Percentiles rank a stretch among this genome's conserved stretches.
phyloP scores from a whole-genome alignment of 345 rosid genomes.

The Chamaenerion angustifolium region DNA sequence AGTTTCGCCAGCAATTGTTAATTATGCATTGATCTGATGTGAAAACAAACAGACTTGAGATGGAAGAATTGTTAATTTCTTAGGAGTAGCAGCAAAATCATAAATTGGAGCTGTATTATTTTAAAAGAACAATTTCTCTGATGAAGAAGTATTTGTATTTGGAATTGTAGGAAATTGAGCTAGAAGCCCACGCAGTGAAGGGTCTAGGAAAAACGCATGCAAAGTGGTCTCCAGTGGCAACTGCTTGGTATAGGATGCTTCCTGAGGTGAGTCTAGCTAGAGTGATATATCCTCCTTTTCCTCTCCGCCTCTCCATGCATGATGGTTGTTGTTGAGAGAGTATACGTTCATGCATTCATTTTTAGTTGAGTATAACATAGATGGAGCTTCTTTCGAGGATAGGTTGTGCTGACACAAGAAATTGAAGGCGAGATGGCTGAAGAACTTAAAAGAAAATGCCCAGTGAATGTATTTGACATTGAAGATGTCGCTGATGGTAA shows the following conservation, averaged over 20 bases:
- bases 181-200: constrained; percentile 92
- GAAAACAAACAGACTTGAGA: too few relatives aligned
- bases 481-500: constrained; percentile 86
- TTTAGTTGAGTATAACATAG: too few relatives aligned
- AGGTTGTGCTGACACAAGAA: constrained; percentile 58
- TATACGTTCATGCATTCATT: too few relatives aligned
- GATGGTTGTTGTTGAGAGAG: too few relatives aligned
- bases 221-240: constrained; percentile 96
- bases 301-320: too few relatives aligned
- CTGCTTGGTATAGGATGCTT: constrained; percentile 95
- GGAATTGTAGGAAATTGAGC: constrained; percentile 64
- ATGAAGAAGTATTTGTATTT: background rate
- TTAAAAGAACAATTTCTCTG: background rate
- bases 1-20: too few relatives aligned
- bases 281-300: constrained; percentile 3
- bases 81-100: too few relatives aligned
- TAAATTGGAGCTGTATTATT: background rate
- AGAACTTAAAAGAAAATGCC: constrained; percentile 53
- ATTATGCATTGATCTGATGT: too few relatives aligned
- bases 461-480: constrained; percentile 72
- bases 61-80: too few relatives aligned
- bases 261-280: constrained; percentile 46
- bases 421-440: constrained; percentile 51
- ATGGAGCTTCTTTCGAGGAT: background rate
- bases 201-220: constrained; percentile 91